Evolutionary conservation across 306 rosid species (phyloP).

Genomic region (Cucurbita ficifolia): DNA sequence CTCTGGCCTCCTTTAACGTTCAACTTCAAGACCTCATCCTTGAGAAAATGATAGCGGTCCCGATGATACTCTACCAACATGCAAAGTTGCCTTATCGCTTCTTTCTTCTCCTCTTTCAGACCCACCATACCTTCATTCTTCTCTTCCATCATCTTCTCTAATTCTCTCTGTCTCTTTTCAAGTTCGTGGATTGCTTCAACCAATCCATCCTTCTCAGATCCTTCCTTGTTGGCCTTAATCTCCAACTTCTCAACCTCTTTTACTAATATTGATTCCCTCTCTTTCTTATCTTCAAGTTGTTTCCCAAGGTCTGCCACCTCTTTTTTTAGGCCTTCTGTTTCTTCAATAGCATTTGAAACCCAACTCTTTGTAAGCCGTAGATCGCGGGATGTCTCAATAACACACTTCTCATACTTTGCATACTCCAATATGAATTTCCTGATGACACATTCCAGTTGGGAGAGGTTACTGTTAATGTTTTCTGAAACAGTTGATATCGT

Average conservation of each 20-base stretch:
- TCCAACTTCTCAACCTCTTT: conserved; percentile 36
- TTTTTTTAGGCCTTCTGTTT: conserved; percentile 28
- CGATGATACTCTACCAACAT: conserved; percentile 87
- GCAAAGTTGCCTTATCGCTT: conserved; percentile 89
- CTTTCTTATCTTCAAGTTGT: conserved; percentile 31
- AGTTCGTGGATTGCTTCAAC: conserved; percentile 33
- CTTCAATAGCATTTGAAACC: conserved; percentile 27
- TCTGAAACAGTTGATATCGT: conserved; percentile 24
- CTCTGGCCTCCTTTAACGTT: conserved; percentile 38
- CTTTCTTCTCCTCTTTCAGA: conserved; percentile 86
- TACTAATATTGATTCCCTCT: conserved; percentile 20
- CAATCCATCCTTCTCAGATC: conserved; percentile 45
- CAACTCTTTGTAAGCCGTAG: conserved; percentile 39
- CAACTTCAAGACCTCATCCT: conserved; percentile 43
- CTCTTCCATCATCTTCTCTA: conserved; percentile 55
- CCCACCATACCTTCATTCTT: conserved; percentile 44
- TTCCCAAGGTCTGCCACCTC: conserved; percentile 22
- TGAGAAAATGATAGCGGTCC: conserved; percentile 52
- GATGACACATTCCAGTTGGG: conserved; percentile 33
- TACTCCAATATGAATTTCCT: conserved; percentile 25
- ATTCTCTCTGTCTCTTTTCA: conserved; percentile 43
- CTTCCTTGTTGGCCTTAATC: conserved; percentile 39
- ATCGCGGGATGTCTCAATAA: conserved; percentile 34
- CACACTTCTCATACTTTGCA: conserved; percentile 17
- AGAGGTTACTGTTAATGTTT: conserved; percentile 18